Evolutionary conservation across 2,329 filamentous ascomycete genomes (phyloP).

Genomic region (Cladosporium sp.): DNA sequence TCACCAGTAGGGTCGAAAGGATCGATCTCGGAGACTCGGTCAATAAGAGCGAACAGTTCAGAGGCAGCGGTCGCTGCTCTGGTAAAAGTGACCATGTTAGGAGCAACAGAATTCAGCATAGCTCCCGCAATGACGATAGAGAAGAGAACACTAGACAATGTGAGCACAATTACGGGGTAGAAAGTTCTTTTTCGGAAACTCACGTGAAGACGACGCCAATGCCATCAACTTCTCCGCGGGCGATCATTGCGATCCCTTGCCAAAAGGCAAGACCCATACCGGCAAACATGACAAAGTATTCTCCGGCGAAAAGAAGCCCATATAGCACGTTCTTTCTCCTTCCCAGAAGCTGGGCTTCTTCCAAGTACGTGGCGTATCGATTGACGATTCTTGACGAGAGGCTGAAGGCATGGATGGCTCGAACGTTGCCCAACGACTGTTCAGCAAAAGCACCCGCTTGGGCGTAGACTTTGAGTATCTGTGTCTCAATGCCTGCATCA

Average conservation of each 20-base stretch:
- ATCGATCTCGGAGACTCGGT: conserved; percentile 35
- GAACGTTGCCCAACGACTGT: conserved; percentile 44
- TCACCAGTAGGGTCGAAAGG: conserved; percentile 25
- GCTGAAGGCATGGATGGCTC: conserved; percentile 46
- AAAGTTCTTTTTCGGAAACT: neutral
- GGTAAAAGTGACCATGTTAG: conserved; percentile 24
- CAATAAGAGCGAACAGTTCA: conserved; percentile 38
- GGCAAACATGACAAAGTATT: conserved; percentile 38
- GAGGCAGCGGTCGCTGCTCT: conserved; percentile 37
- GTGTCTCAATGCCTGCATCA: neutral
- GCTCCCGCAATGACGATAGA: neutral
- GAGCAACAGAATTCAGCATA: neutral
- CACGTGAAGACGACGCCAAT: conserved; percentile 31
- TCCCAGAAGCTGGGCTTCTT: conserved; percentile 37
- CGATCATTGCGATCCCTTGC: conserved; percentile 36
- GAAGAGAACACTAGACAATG: neutral
- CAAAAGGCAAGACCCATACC: conserved; percentile 38
- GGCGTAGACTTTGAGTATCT: conserved; percentile 31
- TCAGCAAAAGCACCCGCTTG: conserved; percentile 43
- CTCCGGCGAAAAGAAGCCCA: conserved; percentile 36
- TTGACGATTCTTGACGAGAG: conserved; percentile 36
- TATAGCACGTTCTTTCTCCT: conserved; percentile 40
- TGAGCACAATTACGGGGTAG: neutral
- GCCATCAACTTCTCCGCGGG: conserved; percentile 24
- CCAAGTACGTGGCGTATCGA: conserved; percentile 39